A percentile compares a stretch with the other conserved stretches of the same genome.
Evolutionary conservation across 2,329 filamentous ascomycete species (phyloP).

Genomic region (Stagonosporopsis rhizophila): DNA sequence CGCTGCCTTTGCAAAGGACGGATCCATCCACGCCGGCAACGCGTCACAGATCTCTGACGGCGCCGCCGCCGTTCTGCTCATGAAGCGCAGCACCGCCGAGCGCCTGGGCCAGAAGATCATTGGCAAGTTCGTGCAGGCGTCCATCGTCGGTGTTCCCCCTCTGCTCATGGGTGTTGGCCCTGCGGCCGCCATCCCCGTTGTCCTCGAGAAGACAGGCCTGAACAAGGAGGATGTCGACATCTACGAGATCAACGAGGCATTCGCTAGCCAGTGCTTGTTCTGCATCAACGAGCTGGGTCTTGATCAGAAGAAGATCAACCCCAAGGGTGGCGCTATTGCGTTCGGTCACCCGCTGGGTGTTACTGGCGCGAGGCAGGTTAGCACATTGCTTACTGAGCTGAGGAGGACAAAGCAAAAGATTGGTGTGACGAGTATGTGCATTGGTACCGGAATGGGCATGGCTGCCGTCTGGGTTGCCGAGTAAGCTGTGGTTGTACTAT

Average conservation of each 20-base stretch:
- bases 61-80: slow-evolving; percentile 91
- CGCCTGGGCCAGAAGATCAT: slow-evolving; percentile 85
- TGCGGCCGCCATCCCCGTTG: slow-evolving; percentile 94
- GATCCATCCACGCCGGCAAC: slow-evolving; percentile 94
- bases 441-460: slow-evolving; percentile 97
- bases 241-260: slow-evolving; percentile 99
- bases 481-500: slow-evolving; percentile 56
- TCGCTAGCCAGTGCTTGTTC: slow-evolving; percentile 93
- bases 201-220: slow-evolving; percentile 85
- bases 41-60: slow-evolving; percentile 93
- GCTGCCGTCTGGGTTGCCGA: slow-evolving; percentile 95
- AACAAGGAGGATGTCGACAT: slow-evolving; percentile 88
- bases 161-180: slow-evolving; percentile 96
- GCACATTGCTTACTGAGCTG: slow-evolving; percentile 89
- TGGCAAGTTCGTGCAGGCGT: slow-evolving; percentile 88
- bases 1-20: slow-evolving; percentile 88
- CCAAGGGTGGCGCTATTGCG: slow-evolving; percentile 94
- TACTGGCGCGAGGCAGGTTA: slow-evolving; percentile 92
- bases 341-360: slow-evolving; percentile 95
- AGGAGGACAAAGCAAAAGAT: slow-evolving; percentile 83
- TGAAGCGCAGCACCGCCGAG: slow-evolving; percentile 92
- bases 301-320: slow-evolving; percentile 88
- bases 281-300: slow-evolving; percentile 88
- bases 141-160: slow-evolving; percentile 86
- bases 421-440: slow-evolving; percentile 93